Evolutionary conservation across 2,329 filamentous ascomycete genomes (phyloP), one percentile per base, ranked within the genome.

Genomic region (Colletotrichum gloeosporioides): DNA sequence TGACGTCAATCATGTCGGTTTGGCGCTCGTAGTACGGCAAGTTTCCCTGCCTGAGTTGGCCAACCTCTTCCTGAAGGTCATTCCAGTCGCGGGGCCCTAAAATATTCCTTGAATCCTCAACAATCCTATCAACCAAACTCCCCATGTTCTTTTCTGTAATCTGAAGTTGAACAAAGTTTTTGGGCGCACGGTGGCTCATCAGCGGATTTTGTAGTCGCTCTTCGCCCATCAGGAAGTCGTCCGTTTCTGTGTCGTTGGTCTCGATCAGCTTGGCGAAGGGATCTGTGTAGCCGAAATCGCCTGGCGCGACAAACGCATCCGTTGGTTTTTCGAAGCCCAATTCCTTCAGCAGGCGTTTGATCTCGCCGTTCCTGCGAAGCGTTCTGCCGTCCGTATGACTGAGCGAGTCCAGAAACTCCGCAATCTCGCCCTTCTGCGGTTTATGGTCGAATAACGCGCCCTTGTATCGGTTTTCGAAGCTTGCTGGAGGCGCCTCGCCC

Each of bases 191-290:
- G n/a, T 53, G 44, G 44, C n/a, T 22, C n/a, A 53, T 12, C n/a
- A 22, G n/a, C 44, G 44, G 44, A 22, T 13, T 13, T 22, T 53
- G 44, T 25, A 53, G 44, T 53, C 44, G n/a, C 44, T 53, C 44
- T 53, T 53, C 44, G 10, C 22, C 44, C 12, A 53, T 0, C 44
- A 53, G 44, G 44, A 53, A 53, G 44, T 22, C 12, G n/a, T 53
- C 44, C 44, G 12, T 53, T 53, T 53, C n/a, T 53, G 44, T 53
- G 44, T 13, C 9, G 25, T 18, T 16, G 57, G 79, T 79, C 13
- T 68, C 77, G 66, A 82, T 81, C 22, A 85, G 78, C 6, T 77
- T 73, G 76, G 84, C 85, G 39, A 36, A 85, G 68, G 2, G 77
- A 53, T 75, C 61, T 18, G n/a, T n/a, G 25, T 76, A 78, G 53